Percentiles rank a stretch among this genome's conserved stretches.
phyloP scores from a whole-genome alignment of 2,329 filamentous ascomycete genomes.

The Colletotrichum orchidophilum region DNA sequence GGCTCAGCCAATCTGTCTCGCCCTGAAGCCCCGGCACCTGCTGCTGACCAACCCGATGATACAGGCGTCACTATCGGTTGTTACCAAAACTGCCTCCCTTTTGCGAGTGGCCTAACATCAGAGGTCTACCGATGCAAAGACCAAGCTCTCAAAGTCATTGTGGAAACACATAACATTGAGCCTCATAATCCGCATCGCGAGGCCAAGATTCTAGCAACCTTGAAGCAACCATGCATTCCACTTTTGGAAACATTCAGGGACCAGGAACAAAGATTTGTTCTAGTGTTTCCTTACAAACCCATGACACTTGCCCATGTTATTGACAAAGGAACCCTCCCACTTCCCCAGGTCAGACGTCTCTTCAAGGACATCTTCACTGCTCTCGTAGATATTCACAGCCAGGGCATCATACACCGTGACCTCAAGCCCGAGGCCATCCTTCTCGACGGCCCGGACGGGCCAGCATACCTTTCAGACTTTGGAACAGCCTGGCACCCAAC shows the following conservation, averaged over 20 bases:
- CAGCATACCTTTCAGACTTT: conserved; percentile 88
- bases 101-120: conserved; percentile 80
- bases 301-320: conserved; percentile 78
- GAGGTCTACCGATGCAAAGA: conserved; percentile 77
- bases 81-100: conserved; percentile 62
- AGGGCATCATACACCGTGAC: conserved; percentile 89
- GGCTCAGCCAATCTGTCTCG: conserved; percentile 30
- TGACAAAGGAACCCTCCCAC: conserved; percentile 49
- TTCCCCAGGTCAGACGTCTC: conserved; percentile 49
- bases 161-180: conserved; percentile 74
- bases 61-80: conserved; percentile 60
- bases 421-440: conserved; percentile 93
- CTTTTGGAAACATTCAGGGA: conserved; percentile 80
- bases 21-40: not conserved
- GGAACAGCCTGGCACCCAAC: conserved; percentile 86
- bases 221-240: conserved; percentile 68
- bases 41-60: conserved; percentile 24
- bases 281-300: conserved; percentile 87
- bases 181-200: conserved; percentile 88
- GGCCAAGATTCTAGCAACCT: conserved; percentile 73
- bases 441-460: conserved; percentile 71
- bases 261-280: conserved; percentile 74
- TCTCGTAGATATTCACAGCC: conserved; percentile 74
- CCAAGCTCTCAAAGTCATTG: conserved; percentile 86
- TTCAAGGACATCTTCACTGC: conserved; percentile 76